Percentiles rank a stretch among this genome's conserved stretches.
Conservation (phyloP, 768 basidiomycete species). For the Pleurotus cornucopiae region DNA sequence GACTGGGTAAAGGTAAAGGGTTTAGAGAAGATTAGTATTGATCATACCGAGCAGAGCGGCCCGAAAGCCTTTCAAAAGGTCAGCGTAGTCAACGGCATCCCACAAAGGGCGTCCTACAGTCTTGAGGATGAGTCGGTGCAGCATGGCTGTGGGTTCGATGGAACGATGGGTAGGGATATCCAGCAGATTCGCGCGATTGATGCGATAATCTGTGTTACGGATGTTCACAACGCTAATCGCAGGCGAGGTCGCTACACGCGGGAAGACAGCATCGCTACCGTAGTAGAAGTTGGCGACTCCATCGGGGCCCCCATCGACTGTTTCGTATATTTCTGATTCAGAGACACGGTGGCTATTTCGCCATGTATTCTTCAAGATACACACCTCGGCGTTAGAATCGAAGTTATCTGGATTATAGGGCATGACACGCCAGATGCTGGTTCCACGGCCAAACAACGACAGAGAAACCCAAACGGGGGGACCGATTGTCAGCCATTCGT, state of each 20-base stretch:
- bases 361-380: conserved; percentile 14
- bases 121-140: conserved; percentile 14
- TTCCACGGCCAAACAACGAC: not conserved
- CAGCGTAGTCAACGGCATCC: conserved; percentile 14
- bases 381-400: not conserved
- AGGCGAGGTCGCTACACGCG: not conserved
- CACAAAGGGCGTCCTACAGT: conserved; percentile 16
- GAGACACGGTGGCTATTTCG: conserved; percentile 9
- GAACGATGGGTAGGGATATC: not conserved
- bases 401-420: not conserved
- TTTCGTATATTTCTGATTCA: conserved; percentile 11
- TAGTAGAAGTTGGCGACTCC: conserved; percentile 14
- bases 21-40: not conserved
- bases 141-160: not conserved
- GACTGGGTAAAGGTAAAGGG: too few species aligned
- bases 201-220: too few species aligned
- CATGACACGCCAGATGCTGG: conserved; percentile 12
- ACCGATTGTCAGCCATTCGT: too few species aligned
- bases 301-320: conserved; percentile 7
- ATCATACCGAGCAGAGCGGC: conserved; percentile 13
- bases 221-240: too few species aligned
- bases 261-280: conserved; percentile 11
- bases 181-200: not conserved
- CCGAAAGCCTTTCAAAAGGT: conserved; percentile 13
- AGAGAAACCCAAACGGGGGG: too few species aligned